Percentiles rank a stretch among this genome's conserved stretches.
Evolutionary conservation across 768 basidiomycete genomes (phyloP).

Genomic region (Rhizopogon rudus): DNA sequence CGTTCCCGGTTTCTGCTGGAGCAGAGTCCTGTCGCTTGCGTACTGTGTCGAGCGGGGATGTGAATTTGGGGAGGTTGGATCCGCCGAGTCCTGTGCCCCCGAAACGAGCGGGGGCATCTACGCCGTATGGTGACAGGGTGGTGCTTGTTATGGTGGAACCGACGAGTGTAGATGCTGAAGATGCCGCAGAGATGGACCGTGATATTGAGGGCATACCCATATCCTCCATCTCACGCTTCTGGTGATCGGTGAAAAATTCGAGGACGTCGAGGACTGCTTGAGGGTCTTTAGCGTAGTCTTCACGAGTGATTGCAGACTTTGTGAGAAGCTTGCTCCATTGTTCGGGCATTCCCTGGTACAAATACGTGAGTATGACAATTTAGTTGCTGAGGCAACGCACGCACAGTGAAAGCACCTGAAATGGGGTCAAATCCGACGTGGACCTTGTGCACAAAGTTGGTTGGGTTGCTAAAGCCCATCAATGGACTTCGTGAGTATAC

Average conservation of each 20-base stretch:
- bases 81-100: slow-evolving; percentile 93
- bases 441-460: slow-evolving; percentile 98
- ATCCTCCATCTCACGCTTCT: slow-evolving; percentile 89
- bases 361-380: not conserved
- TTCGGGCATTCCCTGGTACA: slow-evolving; percentile 82
- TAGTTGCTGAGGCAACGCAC: slow-evolving; percentile 22
- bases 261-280: slow-evolving; percentile 97
- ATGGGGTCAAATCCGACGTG: slow-evolving; percentile 96
- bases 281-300: slow-evolving; percentile 95
- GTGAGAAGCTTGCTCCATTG: slow-evolving; percentile 98
- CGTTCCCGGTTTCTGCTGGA: slow-evolving; percentile 31
- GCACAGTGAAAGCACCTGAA: slow-evolving; percentile 89
- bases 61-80: slow-evolving; percentile 39
- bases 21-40: slow-evolving; percentile 47
- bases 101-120: slow-evolving; percentile 68
- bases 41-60: slow-evolving; percentile 26
- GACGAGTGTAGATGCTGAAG: slow-evolving; percentile 26
- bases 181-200: slow-evolving; percentile 16
- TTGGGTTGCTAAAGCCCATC: slow-evolving; percentile 91
- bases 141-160: slow-evolving; percentile 22
- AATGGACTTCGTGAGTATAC: slow-evolving; percentile 89
- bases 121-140: slow-evolving; percentile 29
- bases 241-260: slow-evolving; percentile 97
- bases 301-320: slow-evolving; percentile 94
- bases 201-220: slow-evolving; percentile 28